These are phyloP conservation scores for Metarhizium brunneum DNA, from an alignment of 2,329 filamentous ascomycete genomes.

Conservation along the genomic window DNA sequence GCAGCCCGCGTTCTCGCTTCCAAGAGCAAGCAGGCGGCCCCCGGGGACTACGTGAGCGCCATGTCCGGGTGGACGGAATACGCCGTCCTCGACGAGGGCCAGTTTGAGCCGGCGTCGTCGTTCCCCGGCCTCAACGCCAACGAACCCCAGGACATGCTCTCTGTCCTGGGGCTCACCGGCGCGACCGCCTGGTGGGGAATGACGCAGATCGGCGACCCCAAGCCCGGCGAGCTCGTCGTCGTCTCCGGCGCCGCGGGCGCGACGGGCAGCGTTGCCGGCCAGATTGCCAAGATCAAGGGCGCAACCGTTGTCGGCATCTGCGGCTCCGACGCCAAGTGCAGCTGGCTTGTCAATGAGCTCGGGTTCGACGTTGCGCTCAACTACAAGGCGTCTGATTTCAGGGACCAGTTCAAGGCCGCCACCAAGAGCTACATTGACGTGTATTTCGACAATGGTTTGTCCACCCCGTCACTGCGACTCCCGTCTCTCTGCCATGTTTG, in stretches of 20 bases:
- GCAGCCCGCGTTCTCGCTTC: constrained; percentile 54
- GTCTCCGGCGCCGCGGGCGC: constrained; percentile 72
- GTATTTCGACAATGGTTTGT: constrained; percentile 57
- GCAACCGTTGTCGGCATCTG: constrained; percentile 54
- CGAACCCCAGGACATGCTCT: constrained; percentile 49
- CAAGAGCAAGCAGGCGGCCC: constrained; percentile 42
- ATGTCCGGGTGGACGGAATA: constrained; percentile 58
- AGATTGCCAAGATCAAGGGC: constrained; percentile 69
- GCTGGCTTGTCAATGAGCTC: constrained; percentile 53
- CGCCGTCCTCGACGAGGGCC: constrained; percentile 45
- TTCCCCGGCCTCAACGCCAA: constrained; percentile 27
- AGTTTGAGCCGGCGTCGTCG: constrained; percentile 30
- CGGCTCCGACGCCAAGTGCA: constrained; percentile 57
- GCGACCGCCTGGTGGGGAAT: constrained; percentile 72
- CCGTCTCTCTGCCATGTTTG: not conserved
- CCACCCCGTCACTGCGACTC: not conserved
- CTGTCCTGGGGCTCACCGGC: constrained; percentile 56
- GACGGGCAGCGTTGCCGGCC: constrained; percentile 66
- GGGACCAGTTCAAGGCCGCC: constrained; percentile 47
- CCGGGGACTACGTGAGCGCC: constrained; percentile 48
- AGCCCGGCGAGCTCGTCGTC: constrained; percentile 64
- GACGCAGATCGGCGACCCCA: constrained; percentile 56
- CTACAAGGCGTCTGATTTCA: constrained; percentile 58
- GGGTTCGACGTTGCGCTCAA: constrained; percentile 61
- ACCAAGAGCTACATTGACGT: constrained; percentile 55